These are phyloP conservation scores for Coemansia sp. DNA, from an alignment of 192 early-diverging fungal genomes.

Conservation along the genomic window DNA sequence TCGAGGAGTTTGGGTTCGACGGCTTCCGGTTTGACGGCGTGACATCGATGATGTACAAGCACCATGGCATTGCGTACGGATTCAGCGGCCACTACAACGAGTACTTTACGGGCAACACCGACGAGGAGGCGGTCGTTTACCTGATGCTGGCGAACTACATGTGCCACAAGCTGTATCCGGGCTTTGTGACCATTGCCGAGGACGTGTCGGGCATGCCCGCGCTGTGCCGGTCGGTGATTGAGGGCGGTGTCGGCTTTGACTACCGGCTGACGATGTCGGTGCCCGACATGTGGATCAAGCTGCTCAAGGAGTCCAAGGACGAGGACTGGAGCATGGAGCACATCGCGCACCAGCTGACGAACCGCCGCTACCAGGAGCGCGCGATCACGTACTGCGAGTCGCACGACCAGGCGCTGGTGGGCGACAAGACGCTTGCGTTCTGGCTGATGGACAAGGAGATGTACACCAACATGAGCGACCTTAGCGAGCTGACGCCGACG, in stretches of 20 bases:
- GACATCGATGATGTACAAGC: constrained; percentile 92
- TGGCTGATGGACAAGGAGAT: constrained; percentile 99
- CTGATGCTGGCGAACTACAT: constrained; percentile 89
- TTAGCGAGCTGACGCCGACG: constrained; percentile 74
- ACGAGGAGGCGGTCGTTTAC: constrained; percentile 83
- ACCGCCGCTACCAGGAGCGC: constrained; percentile 88
- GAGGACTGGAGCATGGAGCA: constrained; percentile 91
- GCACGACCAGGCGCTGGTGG: constrained; percentile 97
- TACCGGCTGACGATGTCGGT: constrained; percentile 95
- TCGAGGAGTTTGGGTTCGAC: constrained; percentile 86
- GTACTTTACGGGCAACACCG: constrained; percentile 80
- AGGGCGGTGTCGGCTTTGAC: constrained; percentile 96
- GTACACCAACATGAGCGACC: constrained; percentile 92
- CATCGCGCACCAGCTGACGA: constrained; percentile 83
- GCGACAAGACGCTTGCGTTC: constrained; percentile 97
- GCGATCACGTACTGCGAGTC: constrained; percentile 93
- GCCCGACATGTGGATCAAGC: constrained; percentile 99
- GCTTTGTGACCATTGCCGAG: constrained; percentile 89
- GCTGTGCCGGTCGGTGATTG: constrained; percentile 70
- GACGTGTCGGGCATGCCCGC: constrained; percentile 99
- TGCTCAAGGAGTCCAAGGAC: constrained; percentile 86
- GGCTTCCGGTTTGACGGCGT: constrained; percentile 99
- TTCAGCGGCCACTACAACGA: constrained; percentile 93
- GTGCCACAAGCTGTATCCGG: constrained; percentile 74
- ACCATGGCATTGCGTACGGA: constrained; percentile 92